Conservation (phyloP, 345 rosid genomes). For the Barbarea vulgaris region DNA sequence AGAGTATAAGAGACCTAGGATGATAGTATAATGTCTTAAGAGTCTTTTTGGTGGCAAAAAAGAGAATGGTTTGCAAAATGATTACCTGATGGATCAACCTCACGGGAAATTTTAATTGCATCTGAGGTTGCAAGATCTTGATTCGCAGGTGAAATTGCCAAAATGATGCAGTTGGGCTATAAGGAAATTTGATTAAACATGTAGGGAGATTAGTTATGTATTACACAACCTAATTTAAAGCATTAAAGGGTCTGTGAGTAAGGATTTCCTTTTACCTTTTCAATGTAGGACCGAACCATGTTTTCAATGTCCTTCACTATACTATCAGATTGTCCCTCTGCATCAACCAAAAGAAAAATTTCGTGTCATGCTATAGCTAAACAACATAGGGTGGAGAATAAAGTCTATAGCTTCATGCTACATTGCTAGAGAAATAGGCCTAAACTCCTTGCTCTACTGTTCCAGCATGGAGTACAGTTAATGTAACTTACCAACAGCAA, state of each 20-base stretch:
- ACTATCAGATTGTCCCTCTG: conserved; percentile 98
- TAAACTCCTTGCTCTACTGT: conserved; percentile 11
- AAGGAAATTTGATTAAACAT: conserved; percentile 32
- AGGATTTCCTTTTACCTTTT: conserved; percentile 66
- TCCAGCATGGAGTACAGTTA: conserved; percentile 2
- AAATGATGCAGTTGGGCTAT: conserved; percentile 95
- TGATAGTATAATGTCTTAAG: neutral
- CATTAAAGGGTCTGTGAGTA: conserved; percentile 3
- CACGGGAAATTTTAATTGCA: conserved; percentile 98
- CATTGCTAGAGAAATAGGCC: conserved; percentile 2
- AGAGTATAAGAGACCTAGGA: conserved; percentile 22
- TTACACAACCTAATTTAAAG: conserved; percentile 12
- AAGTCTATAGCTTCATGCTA: conserved; percentile 9
- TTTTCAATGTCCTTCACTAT: conserved; percentile 94
- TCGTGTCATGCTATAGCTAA: conserved; percentile 9
- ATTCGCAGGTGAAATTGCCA: conserved; percentile 99
- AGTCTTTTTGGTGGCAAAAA: conserved; percentile 7
- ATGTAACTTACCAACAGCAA: conserved; percentile 84
- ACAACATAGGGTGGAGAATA: neutral
- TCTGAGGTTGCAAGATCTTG: conserved; percentile 99
- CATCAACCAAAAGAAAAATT: conserved; percentile 32
- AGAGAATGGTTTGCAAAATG: conserved; percentile 21
- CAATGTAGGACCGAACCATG: conserved; percentile 96
- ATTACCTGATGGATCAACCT: conserved; percentile 95
- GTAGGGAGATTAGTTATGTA: neutral